Base-by-base conservation (phyloP, 2,329 filamentous ascomycete genomes). In the Diplodia intermedia region DNA sequence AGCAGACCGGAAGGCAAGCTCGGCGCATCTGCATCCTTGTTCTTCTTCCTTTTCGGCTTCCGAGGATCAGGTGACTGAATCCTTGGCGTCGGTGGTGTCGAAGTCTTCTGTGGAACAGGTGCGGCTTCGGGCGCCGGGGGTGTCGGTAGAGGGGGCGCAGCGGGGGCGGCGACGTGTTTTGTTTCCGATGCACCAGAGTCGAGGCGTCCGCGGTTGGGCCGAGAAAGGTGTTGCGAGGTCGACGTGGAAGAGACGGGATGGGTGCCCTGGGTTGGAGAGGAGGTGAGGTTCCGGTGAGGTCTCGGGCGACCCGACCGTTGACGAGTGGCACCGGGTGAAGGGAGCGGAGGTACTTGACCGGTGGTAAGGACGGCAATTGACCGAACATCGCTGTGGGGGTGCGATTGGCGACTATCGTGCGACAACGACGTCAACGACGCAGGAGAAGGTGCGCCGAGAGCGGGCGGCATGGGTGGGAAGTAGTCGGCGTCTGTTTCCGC, bases 281-380 rank as follows among this genome's bases (percentile, higher is more conserved):
- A 89, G 0, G 94, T 97, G 74, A 93, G 89, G 74, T 92, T 89
- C 67, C 92, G 86, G 52, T 83, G 84, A 67, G 90, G 83, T 70
- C 88, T 86, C 9, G 90, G 89, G 63, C 89, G 82, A 69, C 87
- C 86, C 69, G 86, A 84, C 60, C 82, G 81, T 69, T 88, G 85
- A 65, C 86, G 82, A 33, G 85, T 84, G 69, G 85, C 86, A n/a
- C 93, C 92, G 1, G 94, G 94, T 0, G 94, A 97, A 0, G 94
- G 93, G 55, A 97, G 83, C 23, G 89, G 84, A 7, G 94, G 91
- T 7, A 94, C 82, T 74, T 95, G 91, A 20, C 92, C 93, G 0
- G 92, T 94, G 63, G 86, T 89, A 33, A 97, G 80, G 20, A 97
- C 89, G 4, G 93, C 88, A 73, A 97, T 97, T 7, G 92, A 90